These are phyloP conservation scores for Asterophora lycoperdoides DNA, from an alignment of 768 basidiomycete species.

Conservation along the genomic window DNA sequence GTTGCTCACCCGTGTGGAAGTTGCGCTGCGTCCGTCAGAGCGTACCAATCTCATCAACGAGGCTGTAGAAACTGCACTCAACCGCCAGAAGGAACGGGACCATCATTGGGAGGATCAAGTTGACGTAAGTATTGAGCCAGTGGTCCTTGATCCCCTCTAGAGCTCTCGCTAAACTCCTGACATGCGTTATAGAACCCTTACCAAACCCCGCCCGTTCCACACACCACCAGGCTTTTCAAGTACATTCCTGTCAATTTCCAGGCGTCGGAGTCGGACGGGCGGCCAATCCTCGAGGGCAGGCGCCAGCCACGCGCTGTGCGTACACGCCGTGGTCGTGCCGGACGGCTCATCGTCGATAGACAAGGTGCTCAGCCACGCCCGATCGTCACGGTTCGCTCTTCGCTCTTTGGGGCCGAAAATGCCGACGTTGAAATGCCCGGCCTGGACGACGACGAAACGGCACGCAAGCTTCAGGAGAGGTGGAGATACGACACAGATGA, in stretches of 20 bases:
- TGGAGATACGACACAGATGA: slow-evolving; percentile 75
- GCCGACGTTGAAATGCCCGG: slow-evolving; percentile 30
- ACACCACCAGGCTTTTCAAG: slow-evolving; percentile 65
- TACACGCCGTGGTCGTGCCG: slow-evolving; percentile 77
- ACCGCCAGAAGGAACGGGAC: slow-evolving; percentile 66
- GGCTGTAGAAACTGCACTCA: slow-evolving; percentile 59
- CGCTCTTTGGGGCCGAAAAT: slow-evolving; percentile 23
- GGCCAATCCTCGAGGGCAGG: slow-evolving; percentile 15
- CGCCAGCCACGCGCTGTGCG: slow-evolving; percentile 51
- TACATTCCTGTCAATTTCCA: slow-evolving; percentile 42
- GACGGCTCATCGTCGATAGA: slow-evolving; percentile 73
- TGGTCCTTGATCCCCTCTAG: not conserved
- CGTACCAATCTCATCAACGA: slow-evolving; percentile 55
- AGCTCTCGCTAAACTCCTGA: not conserved
- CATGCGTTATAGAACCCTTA: slow-evolving; percentile 55
- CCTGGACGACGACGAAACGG: slow-evolving; percentile 30
- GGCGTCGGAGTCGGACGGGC: slow-evolving; percentile 27
- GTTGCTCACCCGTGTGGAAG: slow-evolving; percentile 42
- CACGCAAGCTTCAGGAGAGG: slow-evolving; percentile 42
- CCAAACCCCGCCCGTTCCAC: slow-evolving; percentile 56
- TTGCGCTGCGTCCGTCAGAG: slow-evolving; percentile 59
- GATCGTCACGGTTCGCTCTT: slow-evolving; percentile 22
- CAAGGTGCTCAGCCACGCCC: slow-evolving; percentile 34
- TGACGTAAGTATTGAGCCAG: slow-evolving; percentile 51
- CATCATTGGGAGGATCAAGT: slow-evolving; percentile 83